These are phyloP conservation scores for Iberis pinnata DNA, from an alignment of 345 rosid species.

Conservation along the genomic window DNA sequence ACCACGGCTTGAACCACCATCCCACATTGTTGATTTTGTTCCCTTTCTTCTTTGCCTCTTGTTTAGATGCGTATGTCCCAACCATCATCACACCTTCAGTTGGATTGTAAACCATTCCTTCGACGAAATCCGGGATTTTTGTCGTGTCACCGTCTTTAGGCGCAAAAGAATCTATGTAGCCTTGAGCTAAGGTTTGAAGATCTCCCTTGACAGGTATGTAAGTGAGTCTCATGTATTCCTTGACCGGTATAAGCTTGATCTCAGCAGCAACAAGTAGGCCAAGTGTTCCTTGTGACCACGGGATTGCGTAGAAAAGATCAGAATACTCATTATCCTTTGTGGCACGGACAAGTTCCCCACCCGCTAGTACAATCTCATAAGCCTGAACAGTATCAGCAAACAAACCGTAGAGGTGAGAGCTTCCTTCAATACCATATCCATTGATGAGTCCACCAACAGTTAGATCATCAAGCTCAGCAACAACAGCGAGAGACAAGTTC, in stretches of 20 bases:
- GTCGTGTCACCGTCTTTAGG: constrained; percentile 70
- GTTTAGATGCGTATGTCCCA: constrained; percentile 82
- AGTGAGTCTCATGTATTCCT: constrained; percentile 89
- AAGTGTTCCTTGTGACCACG: constrained; percentile 99
- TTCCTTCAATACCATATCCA: constrained; percentile 98
- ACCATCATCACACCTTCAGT: constrained; percentile 89
- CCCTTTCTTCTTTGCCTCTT: constrained; percentile 90
- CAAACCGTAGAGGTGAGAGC: constrained; percentile 93
- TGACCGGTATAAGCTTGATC: constrained; percentile 77
- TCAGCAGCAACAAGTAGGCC: constrained; percentile 93
- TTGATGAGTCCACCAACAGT: constrained; percentile 99
- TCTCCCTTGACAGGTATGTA: constrained; percentile 79
- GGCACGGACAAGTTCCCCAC: constrained; percentile 83
- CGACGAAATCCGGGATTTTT: constrained; percentile 93
- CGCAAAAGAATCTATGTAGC: constrained; percentile 79
- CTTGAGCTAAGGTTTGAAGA: constrained; percentile 67
- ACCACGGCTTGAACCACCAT: constrained; percentile 99
- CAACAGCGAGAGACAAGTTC: constrained; percentile 96
- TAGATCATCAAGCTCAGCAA: constrained; percentile 98
- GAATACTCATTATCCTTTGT: constrained; percentile 88
- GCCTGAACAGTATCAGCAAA: constrained; percentile 96
- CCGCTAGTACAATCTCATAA: constrained; percentile 84
- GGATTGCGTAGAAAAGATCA: constrained; percentile 85
- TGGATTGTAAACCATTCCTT: constrained; percentile 71
- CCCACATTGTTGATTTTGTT: constrained; percentile 75